These are phyloP conservation scores for Aspergillus fructus DNA, from an alignment of 2,329 filamentous ascomycete genomes.

Conservation along the genomic window DNA sequence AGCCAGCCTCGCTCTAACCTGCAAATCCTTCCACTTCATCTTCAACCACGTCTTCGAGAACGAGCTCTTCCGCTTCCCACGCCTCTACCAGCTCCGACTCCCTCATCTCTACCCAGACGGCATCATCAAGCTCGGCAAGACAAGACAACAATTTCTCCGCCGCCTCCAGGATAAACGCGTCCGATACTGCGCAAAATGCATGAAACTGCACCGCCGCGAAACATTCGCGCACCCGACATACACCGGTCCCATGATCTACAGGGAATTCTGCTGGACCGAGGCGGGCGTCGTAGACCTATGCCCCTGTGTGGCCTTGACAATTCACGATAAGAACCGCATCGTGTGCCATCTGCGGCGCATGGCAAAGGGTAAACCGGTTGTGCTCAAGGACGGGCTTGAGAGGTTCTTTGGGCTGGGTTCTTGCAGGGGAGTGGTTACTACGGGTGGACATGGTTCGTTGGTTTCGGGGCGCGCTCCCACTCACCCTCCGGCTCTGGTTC, in stretches of 20 bases:
- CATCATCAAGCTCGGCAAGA: neutral
- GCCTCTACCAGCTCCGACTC: neutral
- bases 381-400: neutral
- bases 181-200: neutral
- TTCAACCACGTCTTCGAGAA: neutral
- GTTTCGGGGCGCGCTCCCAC: too few species aligned
- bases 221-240: neutral
- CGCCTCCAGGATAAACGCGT: neutral
- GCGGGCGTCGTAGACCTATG: neutral
- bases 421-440: too few species aligned
- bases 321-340: neutral
- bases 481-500: neutral
- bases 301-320: neutral
- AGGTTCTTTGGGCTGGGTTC: neutral
- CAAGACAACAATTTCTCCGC: neutral
- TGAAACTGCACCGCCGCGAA: neutral
- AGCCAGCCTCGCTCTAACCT: neutral
- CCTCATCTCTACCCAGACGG: neutral
- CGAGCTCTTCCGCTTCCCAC: neutral
- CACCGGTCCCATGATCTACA: neutral
- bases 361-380: neutral
- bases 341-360: neutral
- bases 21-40: neutral
- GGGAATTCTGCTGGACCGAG: neutral
- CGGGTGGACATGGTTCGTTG: too few species aligned